Conservation (phyloP, 225 moss, liverwort and hornwort species). For the Ulota crispa region DNA sequence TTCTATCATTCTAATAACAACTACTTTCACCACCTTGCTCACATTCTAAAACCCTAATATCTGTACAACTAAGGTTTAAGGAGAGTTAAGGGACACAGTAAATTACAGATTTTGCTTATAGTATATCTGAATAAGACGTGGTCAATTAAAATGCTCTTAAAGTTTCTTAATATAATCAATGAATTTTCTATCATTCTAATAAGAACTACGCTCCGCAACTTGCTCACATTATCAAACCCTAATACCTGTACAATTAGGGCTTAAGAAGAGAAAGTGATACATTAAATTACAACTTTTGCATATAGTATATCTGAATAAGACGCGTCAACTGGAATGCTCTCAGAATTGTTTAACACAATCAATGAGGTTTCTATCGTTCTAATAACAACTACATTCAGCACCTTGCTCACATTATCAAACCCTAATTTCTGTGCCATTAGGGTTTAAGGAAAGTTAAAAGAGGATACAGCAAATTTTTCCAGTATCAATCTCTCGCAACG, state of each 20-base stretch:
- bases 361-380: too few relatives aligned
- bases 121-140: neutral
- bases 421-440: slow-evolving; percentile 5
- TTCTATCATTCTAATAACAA: neutral
- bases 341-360: neutral
- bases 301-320: neutral
- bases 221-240: slow-evolving; percentile 24
- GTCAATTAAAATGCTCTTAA: neutral
- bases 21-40: neutral
- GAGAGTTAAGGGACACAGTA: too few relatives aligned
- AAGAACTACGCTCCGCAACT: neutral
- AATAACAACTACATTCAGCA: neutral
- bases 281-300: neutral
- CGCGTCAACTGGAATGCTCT: neutral
- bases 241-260: neutral
- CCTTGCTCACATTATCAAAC: slow-evolving; percentile 14
- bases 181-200: neutral
- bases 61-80: too few relatives aligned
- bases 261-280: too few relatives aligned
- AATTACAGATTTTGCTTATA: too few relatives aligned
- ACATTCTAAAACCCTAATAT: slow-evolving; percentile 27
- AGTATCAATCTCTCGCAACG: neutral
- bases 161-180: neutral
- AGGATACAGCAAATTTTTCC: neutral
- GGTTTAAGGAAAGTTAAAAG: neutral